These are phyloP conservation scores for Globisporangium nunn DNA, from an alignment of 352 stramenopile species.

Conservation along the genomic window DNA sequence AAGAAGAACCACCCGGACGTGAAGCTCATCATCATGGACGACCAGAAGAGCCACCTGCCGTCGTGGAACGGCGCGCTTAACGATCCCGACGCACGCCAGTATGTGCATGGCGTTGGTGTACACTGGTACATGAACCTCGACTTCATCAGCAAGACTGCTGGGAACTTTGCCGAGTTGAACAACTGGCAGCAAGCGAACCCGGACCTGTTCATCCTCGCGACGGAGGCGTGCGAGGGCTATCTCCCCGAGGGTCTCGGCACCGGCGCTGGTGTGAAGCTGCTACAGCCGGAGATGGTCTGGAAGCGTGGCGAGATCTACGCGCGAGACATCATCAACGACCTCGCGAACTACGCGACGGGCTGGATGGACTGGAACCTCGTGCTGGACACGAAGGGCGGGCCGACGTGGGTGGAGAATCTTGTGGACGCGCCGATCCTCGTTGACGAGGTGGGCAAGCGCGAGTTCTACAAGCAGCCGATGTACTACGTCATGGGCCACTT, in stretches of 20 bases:
- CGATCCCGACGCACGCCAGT: conserved; percentile 48
- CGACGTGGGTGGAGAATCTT: conserved; percentile 64
- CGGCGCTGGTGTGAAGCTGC: conserved; percentile 35
- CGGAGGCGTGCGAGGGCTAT: conserved; percentile 73
- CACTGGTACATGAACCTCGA: conserved; percentile 84
- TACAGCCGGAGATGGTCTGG: conserved; percentile 44
- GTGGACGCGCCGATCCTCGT: conserved; percentile 71
- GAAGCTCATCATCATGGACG: conserved; percentile 80
- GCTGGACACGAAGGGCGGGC: conserved; percentile 65
- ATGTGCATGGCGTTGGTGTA: conserved; percentile 76
- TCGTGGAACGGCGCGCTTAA: conserved; percentile 36
- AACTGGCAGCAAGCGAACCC: conserved; percentile 51
- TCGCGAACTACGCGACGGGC: conserved; percentile 65
- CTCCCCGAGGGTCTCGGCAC: conserved; percentile 41
- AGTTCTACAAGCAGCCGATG: conserved; percentile 84
- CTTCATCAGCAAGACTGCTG: conserved; percentile 31
- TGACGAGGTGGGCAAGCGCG: conserved; percentile 34
- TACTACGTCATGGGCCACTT: conserved; percentile 78
- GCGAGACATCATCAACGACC: conserved; percentile 83
- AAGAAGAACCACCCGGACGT: conserved; percentile 59
- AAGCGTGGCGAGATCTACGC: conserved; percentile 69
- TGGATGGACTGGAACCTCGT: conserved; percentile 89
- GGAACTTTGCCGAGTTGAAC: conserved; percentile 41
- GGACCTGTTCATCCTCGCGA: conserved; percentile 76
- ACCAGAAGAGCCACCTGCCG: conserved; percentile 68